A percentile compares a stretch with the other conserved stretches of the same genome.
Conservation (phyloP, 345 rosid genomes). For the Excoecaria agallocha region DNA sequence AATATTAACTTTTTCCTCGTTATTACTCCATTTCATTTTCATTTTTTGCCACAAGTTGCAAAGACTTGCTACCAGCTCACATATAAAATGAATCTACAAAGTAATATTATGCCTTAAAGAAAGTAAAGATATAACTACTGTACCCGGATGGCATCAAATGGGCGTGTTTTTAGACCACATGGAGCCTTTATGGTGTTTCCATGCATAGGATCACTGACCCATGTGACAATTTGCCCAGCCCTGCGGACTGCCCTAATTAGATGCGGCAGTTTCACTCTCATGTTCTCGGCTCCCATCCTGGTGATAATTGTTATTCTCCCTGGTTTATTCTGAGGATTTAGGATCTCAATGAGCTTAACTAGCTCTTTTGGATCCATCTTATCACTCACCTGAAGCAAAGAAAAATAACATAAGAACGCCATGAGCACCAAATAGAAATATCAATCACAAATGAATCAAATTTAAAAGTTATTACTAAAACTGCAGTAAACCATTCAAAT, state of each 20-base stretch:
- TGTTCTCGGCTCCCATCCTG: conserved; percentile 95
- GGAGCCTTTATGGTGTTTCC: conserved; percentile 98
- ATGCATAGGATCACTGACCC: conserved; percentile 98
- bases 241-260: conserved; percentile 72
- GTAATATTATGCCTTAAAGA: not conserved
- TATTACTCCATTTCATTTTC: too few species aligned
- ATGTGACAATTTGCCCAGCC: conserved; percentile 82
- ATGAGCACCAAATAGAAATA: not conserved
- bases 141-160: conserved; percentile 71
- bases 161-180: conserved; percentile 92
- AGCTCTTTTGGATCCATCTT: conserved; percentile 90
- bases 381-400: conserved; percentile 67
- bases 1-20: not conserved
- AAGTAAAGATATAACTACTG: not conserved
- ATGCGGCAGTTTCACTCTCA: conserved; percentile 94
- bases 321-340: conserved; percentile 81
- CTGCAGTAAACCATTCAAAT: not conserved
- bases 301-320: conserved; percentile 83
- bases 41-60: not conserved
- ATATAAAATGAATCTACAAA: not conserved
- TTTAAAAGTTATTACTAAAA: not conserved
- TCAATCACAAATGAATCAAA: not conserved
- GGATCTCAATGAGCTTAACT: conserved; percentile 77
- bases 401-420: not conserved
- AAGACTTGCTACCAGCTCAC: not conserved